A percentile compares a stretch with the other conserved stretches of the same genome.
Conservation (phyloP, 208 protist species). For the Wallacemonas rigidus region DNA sequence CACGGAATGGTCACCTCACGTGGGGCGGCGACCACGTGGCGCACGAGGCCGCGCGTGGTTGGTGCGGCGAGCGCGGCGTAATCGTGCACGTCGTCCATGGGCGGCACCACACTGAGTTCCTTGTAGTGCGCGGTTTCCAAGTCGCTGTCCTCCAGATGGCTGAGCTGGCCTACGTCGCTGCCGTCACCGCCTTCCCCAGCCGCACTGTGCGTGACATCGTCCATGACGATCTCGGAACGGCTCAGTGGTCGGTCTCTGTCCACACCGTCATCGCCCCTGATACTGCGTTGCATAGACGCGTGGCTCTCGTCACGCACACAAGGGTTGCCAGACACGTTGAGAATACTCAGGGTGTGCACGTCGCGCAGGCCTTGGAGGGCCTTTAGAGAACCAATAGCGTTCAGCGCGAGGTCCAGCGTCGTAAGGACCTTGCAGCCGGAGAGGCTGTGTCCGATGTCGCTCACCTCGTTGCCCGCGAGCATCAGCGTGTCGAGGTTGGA, state of each 20-base stretch:
- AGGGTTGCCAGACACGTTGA: conserved; percentile 51
- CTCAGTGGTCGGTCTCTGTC: conserved; percentile 19
- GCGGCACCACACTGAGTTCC: conserved; percentile 15
- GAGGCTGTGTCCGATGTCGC: conserved; percentile 33
- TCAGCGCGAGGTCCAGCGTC: conserved; percentile 40
- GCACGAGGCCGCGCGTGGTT: conserved; percentile 30
- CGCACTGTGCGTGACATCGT: conserved; percentile 12
- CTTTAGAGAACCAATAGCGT: conserved; percentile 40
- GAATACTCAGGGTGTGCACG: conserved; percentile 33
- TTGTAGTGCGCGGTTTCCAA: conserved; percentile 10
- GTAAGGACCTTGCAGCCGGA: conserved; percentile 36
- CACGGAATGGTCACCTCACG: conserved; percentile 25
- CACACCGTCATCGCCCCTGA: not conserved
- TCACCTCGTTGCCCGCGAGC: conserved; percentile 60
- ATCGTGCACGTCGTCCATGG: conserved; percentile 18
- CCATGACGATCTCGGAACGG: conserved; percentile 32
- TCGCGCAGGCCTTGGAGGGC: conserved; percentile 28
- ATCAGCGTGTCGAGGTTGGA: conserved; percentile 55
- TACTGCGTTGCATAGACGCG: not conserved
- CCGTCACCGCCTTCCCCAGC: not conserved
- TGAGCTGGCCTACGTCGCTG: not conserved
- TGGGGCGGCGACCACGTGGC: conserved; percentile 25
- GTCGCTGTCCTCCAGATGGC: conserved; percentile 7
- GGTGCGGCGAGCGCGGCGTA: conserved; percentile 38
- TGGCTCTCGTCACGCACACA: conserved; percentile 4